Percentiles rank a stretch among this genome's conserved stretches.
Evolutionary conservation across 1,139 yeast species (phyloP).

Genomic region (Kurtzmaniella quercitrusa): DNA sequence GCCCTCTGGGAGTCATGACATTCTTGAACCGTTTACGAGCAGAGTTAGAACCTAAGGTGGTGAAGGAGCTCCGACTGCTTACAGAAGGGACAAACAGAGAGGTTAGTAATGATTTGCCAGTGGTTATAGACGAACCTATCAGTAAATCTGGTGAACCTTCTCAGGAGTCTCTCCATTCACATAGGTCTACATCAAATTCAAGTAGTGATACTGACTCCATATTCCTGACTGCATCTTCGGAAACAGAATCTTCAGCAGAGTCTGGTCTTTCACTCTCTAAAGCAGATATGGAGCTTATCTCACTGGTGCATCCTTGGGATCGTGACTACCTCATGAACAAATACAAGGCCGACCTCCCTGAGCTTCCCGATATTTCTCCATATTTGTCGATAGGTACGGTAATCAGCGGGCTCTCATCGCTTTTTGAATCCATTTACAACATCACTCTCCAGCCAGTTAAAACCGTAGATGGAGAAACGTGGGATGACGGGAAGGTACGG

Average conservation of each 20-base stretch:
- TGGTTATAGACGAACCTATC: too few species aligned
- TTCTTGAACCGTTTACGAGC: conserved; percentile 60
- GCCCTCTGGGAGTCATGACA: conserved; percentile 68
- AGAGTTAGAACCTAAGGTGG: conserved; percentile 8
- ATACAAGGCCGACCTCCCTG: conserved; percentile 13
- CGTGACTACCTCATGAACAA: conserved; percentile 57
- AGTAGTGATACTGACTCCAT: too few species aligned
- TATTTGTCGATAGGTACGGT: conserved; percentile 87
- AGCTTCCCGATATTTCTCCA: conserved; percentile 38
- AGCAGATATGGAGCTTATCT: background rate
- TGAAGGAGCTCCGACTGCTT: background rate
- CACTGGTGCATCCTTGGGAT: conserved; percentile 73
- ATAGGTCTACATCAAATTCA: too few species aligned
- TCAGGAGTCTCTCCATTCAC: too few species aligned
- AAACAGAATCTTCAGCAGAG: background rate
- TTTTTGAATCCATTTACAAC: conserved; percentile 72
- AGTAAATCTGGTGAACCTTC: too few species aligned
- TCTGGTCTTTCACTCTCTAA: background rate
- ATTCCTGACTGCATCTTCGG: too few species aligned
- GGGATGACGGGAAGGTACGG: conserved; percentile 81
- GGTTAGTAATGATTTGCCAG: too few species aligned
- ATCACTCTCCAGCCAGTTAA: conserved; percentile 67
- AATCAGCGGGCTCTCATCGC: conserved; percentile 71
- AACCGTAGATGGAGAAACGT: conserved; percentile 71
- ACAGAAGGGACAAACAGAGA: background rate